Percentiles rank a stretch among this genome's conserved stretches.
These are phyloP conservation scores for Bidens hawaiensis DNA, from an alignment of 140 eudicot genomes.

Conservation along the genomic window DNA sequence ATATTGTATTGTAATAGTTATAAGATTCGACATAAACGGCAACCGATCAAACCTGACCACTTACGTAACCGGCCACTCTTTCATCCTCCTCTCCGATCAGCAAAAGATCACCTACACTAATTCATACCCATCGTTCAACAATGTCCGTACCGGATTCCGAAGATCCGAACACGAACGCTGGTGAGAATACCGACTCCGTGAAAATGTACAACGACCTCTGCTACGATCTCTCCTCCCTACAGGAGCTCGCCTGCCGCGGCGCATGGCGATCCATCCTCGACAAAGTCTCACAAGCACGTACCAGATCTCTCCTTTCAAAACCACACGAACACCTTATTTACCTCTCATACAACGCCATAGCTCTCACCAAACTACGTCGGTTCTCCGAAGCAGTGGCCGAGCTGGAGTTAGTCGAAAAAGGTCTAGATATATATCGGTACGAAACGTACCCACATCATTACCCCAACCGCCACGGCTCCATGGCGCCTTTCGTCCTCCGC, in stretches of 20 bases:
- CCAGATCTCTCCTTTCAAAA: slow-evolving; percentile 16
- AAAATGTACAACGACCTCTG: slow-evolving; percentile 45
- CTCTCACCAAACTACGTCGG: slow-evolving; percentile 84
- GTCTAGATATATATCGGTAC: slow-evolving; percentile 49
- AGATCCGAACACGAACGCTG: neutral
- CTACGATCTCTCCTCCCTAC: slow-evolving; percentile 58
- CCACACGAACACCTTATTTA: slow-evolving; percentile 2
- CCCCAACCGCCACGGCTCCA: slow-evolving; percentile 64
- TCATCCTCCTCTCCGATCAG: neutral
- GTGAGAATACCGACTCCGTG: slow-evolving; percentile 12
- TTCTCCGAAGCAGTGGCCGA: slow-evolving; percentile 58
- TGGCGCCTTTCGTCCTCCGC: slow-evolving; percentile 84
- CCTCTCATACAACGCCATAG: slow-evolving; percentile 27
- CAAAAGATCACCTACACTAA: neutral
- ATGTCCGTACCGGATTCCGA: no score
- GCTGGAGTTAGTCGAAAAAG: slow-evolving; percentile 52
- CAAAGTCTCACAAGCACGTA: slow-evolving; percentile 60
- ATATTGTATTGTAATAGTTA: no score
- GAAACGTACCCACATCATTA: slow-evolving; percentile 65
- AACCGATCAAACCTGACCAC: no score
- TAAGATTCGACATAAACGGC: no score
- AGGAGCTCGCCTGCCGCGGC: slow-evolving; percentile 83
- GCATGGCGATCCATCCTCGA: slow-evolving; percentile 81
- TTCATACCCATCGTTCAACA: slow-evolving; percentile 2
- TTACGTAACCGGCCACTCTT: neutral